Evolutionary conservation across 352 stramenopile species (phyloP).

Genomic region (Salisapilia sapeloensis): DNA sequence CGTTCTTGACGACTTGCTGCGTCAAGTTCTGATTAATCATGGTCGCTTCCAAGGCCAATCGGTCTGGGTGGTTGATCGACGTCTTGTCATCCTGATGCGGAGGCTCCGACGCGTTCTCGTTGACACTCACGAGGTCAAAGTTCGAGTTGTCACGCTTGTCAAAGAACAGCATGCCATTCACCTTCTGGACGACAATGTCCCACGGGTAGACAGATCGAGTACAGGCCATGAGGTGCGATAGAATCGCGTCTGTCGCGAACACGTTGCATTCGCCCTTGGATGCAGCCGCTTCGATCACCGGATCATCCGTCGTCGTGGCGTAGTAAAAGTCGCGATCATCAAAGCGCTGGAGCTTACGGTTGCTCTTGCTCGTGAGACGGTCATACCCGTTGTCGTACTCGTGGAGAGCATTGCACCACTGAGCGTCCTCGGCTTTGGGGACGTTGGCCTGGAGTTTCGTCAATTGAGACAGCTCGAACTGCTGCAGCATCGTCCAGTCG

Average conservation of each 20-base stretch:
- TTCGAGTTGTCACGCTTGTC: conserved; percentile 92
- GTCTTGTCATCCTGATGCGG: conserved; percentile 73
- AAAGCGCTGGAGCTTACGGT: conserved; percentile 57
- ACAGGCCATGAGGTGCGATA: conserved; percentile 94
- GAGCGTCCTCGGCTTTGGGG: conserved; percentile 76
- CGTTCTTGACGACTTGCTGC: conserved; percentile 87
- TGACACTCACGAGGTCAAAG: conserved; percentile 91
- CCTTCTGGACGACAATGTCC: conserved; percentile 89
- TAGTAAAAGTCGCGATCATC: conserved; percentile 93
- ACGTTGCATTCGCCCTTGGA: conserved; percentile 85
- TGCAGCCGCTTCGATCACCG: conserved; percentile 88
- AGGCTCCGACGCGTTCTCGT: conserved; percentile 90
- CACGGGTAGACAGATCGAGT: conserved; percentile 93
- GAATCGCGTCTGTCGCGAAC: conserved; percentile 94
- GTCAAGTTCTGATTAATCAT: conserved; percentile 99
- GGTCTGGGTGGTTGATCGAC: conserved; percentile 92
- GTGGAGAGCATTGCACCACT: conserved; percentile 89
- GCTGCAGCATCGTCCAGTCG: conserved; percentile 89
- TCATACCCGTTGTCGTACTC: conserved; percentile 93
- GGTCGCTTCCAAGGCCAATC: conserved; percentile 91
- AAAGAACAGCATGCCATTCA: conserved; percentile 94
- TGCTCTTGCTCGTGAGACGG: conserved; percentile 79
- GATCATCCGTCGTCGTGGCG: conserved; percentile 94
- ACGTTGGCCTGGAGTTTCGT: conserved; percentile 88
- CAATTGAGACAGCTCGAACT: conserved; percentile 93